A percentile compares a stretch with the other conserved stretches of the same genome.
These are phyloP conservation scores for Luffa acutangula DNA, from an alignment of 306 rosid species.

Conservation along the genomic window DNA sequence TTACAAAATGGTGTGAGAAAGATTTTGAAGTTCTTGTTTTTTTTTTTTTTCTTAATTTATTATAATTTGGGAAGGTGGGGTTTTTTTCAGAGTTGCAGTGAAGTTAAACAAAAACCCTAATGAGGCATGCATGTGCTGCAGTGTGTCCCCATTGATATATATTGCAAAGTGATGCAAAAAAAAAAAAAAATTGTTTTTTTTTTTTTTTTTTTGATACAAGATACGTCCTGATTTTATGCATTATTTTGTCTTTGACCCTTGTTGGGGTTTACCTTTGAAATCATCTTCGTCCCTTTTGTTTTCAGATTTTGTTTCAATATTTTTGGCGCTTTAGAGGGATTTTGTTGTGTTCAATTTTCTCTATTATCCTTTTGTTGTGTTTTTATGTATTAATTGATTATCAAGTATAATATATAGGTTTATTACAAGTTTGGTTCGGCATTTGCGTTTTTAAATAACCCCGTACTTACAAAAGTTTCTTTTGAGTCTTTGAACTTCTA, in stretches of 20 bases:
- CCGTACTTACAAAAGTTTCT: too few species aligned
- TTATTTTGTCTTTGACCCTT: conserved; percentile 3
- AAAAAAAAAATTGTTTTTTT: background rate
- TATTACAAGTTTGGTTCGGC: background rate
- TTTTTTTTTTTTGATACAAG: background rate
- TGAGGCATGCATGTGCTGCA: conserved; percentile 3
- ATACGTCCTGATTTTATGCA: background rate
- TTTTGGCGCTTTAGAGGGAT: background rate
- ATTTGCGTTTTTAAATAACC: too few species aligned
- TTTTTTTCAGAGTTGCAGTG: background rate
- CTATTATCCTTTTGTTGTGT: background rate
- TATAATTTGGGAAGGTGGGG: background rate
- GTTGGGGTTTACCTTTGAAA: background rate
- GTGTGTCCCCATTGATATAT: background rate
- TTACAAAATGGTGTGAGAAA: background rate
- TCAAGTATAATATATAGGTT: background rate
- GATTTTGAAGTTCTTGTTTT: background rate
- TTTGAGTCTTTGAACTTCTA: too few species aligned
- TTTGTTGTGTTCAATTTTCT: background rate
- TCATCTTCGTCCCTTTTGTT: background rate
- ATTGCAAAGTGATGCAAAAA: background rate
- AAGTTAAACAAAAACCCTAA: conserved; percentile 8
- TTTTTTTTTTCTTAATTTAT: background rate
- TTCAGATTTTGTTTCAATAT: background rate
- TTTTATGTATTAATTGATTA: background rate